Percentiles rank a stretch among this genome's conserved stretches.
phyloP scores from a whole-genome alignment of 192 early-diverging fungal species.

The Backusella luteola region DNA sequence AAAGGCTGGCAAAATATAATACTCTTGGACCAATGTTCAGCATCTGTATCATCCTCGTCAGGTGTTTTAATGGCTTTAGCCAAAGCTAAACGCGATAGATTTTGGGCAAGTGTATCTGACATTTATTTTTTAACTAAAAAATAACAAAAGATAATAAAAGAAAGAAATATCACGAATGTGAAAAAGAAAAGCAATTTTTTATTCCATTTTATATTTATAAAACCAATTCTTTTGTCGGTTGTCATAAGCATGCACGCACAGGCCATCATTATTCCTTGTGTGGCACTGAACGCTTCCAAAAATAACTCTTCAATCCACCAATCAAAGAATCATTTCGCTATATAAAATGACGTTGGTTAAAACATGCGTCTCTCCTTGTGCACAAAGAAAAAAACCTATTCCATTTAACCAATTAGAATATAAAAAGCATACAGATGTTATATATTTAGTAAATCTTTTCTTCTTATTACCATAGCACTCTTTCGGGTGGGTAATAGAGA shows the following conservation, averaged over 20 bases:
- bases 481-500: background rate
- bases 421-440: background rate
- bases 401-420: background rate
- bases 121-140: background rate
- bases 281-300: background rate
- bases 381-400: background rate
- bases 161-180: background rate
- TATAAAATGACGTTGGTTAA: background rate
- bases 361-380: background rate
- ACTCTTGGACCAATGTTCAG: background rate
- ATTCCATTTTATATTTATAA: slow-evolving; percentile 1
- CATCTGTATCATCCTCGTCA: background rate
- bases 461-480: background rate
- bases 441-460: background rate
- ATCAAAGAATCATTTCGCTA: background rate
- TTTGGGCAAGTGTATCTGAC: background rate
- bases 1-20: background rate
- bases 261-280: background rate
- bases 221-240: background rate
- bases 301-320: background rate
- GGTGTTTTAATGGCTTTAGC: background rate
- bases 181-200: background rate
- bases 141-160: background rate
- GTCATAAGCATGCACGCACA: background rate
- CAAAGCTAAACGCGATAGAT: background rate